A percentile compares a stretch with the other conserved stretches of the same genome.
Conservation (phyloP, 225 moss, liverwort and hornwort species). For the Bryoerythrophyllum caledonicum region DNA sequence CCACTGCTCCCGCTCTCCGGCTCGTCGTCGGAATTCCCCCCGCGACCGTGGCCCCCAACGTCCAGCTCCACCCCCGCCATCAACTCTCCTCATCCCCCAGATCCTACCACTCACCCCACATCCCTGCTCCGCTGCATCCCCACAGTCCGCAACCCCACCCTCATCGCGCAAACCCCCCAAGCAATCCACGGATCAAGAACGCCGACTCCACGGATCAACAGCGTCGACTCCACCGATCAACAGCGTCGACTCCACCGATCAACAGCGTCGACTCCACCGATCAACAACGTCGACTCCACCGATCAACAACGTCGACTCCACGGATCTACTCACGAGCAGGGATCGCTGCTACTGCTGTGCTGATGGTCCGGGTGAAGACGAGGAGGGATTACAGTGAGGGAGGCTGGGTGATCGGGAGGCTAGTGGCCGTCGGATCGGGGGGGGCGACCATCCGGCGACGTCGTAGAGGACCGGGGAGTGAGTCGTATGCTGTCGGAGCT, state of each 20-base stretch:
- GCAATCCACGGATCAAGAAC: not conserved
- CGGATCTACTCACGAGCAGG: no score
- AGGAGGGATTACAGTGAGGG: not conserved
- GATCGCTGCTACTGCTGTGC: no score
- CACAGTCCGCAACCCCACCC: not conserved
- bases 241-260: no score
- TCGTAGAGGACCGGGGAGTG: not conserved
- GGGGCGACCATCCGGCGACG: not conserved
- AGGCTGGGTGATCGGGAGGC: not conserved
- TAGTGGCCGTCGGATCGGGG: conserved; percentile 18
- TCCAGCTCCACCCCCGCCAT: conserved; percentile 87
- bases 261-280: no score
- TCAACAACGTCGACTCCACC: no score
- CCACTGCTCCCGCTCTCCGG: conserved; percentile 79
- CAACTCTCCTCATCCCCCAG: conserved; percentile 37
- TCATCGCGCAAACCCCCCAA: conserved; percentile 20
- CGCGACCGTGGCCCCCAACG: conserved; percentile 37
- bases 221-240: not conserved
- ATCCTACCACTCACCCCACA: conserved; percentile 30
- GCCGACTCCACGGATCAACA: not conserved
- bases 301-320: not conserved
- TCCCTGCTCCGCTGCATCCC: conserved; percentile 24
- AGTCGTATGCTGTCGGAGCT: conserved; percentile 28
- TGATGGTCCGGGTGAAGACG: no score
- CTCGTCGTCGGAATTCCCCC: conserved; percentile 75